Evolutionary conservation across 345 rosid species (phyloP), one percentile per base, ranked within the genome.

Genomic region (Euphorbia peplus): DNA sequence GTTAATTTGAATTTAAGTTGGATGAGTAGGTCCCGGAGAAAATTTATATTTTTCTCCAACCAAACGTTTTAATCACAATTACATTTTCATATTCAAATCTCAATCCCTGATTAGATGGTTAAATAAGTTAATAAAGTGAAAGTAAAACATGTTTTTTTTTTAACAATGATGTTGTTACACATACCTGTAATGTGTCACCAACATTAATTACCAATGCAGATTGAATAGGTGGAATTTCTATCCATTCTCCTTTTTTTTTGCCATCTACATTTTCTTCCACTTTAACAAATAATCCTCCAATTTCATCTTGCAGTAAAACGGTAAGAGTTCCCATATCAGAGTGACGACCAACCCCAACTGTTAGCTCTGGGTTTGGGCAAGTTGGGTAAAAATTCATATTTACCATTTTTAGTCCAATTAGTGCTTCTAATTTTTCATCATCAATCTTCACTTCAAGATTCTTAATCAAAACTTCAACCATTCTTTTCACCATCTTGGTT

Each of bases 221-320:
- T 14, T 69, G 58, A 18, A 55, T 1, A 1, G 52, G 64, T 11
- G 75, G 75, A 57, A 71, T 64, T 69, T 71, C 70, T 28, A 71
- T 15, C 75, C 75, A 71, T 0, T 63, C 81, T 48, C 77, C 83
- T 4, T 78, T 59, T 35, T 30, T 26, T 13, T 46, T 74, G 6
- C 63, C 62, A 64, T 55, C 64, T 4, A 65, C 37, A 42, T 69
- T 76, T 14, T 72, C 75, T 19, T 75, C 80, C 19, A 74, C 63
- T 77, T 80, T 87, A 4, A 87, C 89, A 59, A 83, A 83, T 24
- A 87, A 78, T 53, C 92, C 89, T 13, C 92, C 92, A 24, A 85
- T 82, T 19, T 73, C 89, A 48, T 85, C 92, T 74, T 87, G 89
- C 51, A 87, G 35, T 32, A 87, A 71, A 42, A 87, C 79, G 0